Evolutionary conservation across 1,139 yeast species (phyloP).

Genomic region (Suhomyces panamericanus): DNA sequence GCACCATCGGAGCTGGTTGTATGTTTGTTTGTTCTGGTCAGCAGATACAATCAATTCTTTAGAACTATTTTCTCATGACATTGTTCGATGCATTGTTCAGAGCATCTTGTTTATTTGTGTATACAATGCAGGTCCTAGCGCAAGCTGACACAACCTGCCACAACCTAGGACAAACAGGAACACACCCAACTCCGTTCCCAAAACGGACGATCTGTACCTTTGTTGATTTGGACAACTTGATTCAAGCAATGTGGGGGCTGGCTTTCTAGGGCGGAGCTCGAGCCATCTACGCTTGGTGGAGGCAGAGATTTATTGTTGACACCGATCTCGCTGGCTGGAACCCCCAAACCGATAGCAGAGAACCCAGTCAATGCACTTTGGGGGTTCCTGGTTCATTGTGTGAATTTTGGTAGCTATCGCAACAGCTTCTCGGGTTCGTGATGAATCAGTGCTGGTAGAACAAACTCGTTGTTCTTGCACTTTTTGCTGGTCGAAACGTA

Average conservation of each 20-base stretch:
- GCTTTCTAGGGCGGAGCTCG: not conserved
- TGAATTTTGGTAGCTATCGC: not conserved
- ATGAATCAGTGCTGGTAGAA: not conserved
- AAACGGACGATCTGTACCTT: not conserved
- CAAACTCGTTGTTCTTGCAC: not conserved
- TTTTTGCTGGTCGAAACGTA: too few relatives aligned
- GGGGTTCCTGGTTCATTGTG: not conserved
- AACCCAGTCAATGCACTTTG: too few relatives aligned
- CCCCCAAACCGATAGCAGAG: not conserved
- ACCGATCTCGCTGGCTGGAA: not conserved
- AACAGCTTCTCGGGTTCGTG: not conserved
- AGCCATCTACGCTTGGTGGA: not conserved
- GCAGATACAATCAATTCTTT: not conserved
- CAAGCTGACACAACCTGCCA: not conserved
- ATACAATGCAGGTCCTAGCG: not conserved
- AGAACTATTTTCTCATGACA: slow-evolving; percentile 2
- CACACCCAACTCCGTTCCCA: not conserved
- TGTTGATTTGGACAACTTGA: not conserved
- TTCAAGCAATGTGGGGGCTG: not conserved
- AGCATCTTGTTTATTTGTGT: not conserved
- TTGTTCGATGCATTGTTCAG: slow-evolving; percentile 10
- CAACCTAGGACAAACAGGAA: not conserved
- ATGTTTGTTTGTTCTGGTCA: not conserved
- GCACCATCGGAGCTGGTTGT: not conserved
- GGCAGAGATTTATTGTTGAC: not conserved